These are phyloP conservation scores for Anthracocystis walkeri DNA, from an alignment of 1,284 basidiomycete species.

Conservation along the genomic window DNA sequence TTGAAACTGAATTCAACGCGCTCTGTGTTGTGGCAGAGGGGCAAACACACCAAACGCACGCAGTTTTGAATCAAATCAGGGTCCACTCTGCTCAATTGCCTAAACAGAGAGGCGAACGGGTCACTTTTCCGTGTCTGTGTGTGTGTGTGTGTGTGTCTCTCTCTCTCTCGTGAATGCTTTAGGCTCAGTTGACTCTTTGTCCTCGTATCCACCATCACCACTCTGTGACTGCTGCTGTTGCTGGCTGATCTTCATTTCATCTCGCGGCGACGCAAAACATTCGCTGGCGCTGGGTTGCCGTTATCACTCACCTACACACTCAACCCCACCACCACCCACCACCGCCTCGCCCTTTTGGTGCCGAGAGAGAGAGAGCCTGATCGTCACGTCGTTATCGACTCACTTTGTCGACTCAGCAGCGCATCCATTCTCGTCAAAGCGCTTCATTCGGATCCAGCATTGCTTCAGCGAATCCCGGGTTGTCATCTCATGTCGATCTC, in stretches of 20 bases:
- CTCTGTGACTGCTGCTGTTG: neutral
- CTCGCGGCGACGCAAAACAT: neutral
- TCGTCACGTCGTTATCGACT: neutral
- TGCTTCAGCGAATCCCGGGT: neutral
- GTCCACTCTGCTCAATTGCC: too few species aligned
- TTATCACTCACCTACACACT: neutral
- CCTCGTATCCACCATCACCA: neutral
- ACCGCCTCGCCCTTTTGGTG: neutral
- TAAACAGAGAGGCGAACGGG: too few species aligned
- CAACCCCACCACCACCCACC: constrained; percentile 2
- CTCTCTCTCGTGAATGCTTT: neutral
- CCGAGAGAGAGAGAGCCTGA: neutral
- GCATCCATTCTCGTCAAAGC: neutral
- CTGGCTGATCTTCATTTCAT: constrained; percentile 7
- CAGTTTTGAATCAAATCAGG: constrained; percentile 2
- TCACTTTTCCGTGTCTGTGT: too few species aligned
- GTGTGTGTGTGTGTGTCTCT: too few species aligned
- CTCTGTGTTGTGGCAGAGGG: too few species aligned
- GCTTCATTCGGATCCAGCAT: neutral
- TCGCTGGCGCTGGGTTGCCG: neutral
- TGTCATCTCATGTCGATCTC: constrained; percentile 3
- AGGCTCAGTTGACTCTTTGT: neutral
- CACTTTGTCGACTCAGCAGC: neutral
- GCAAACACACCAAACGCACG: neutral
- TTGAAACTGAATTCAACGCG: neutral